Percentiles rank a stretch among this genome's conserved stretches.
These are phyloP conservation scores for Cinnamomum micranthum DNA, from an alignment of 164 flowering plant species.

Conservation along the genomic window DNA sequence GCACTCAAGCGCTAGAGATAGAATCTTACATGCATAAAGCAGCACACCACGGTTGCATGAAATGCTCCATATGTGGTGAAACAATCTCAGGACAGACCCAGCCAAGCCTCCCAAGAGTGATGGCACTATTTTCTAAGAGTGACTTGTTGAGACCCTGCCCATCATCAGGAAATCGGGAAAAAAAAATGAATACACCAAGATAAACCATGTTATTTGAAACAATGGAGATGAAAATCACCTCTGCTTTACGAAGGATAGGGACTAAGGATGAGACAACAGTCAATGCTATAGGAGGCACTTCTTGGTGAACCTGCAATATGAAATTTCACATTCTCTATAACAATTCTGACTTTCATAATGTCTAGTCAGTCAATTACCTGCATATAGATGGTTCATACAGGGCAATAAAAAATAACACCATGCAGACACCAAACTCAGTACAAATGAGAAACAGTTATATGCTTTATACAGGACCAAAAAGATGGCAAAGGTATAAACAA, in stretches of 20 bases:
- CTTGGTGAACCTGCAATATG: slow-evolving; percentile 69
- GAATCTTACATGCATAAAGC: slow-evolving; percentile 74
- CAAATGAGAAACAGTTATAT: no score
- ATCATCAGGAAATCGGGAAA: slow-evolving; percentile 12
- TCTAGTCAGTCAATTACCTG: no score
- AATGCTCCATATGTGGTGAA: slow-evolving; percentile 97
- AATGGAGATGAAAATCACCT: slow-evolving; percentile 40
- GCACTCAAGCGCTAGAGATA: background rate
- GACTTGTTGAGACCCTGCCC: slow-evolving; percentile 83
- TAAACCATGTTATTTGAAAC: background rate
- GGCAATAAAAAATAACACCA: background rate
- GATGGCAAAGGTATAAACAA: no score
- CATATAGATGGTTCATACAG: no score
- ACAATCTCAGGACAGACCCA: slow-evolving; percentile 96
- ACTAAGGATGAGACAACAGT: slow-evolving; percentile 74
- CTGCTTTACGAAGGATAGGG: slow-evolving; percentile 78
- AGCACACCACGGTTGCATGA: slow-evolving; percentile 91
- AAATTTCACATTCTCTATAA: background rate
- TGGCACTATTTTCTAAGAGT: slow-evolving; percentile 91
- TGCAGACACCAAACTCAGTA: background rate
- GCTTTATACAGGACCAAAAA: no score
- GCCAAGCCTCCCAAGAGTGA: slow-evolving; percentile 92
- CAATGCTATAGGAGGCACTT: slow-evolving; percentile 76
- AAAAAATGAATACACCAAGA: background rate
- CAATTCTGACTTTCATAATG: background rate